Percentiles rank a stretch among this genome's conserved stretches.
phyloP scores from a whole-genome alignment of 495 filamentous ascomycete genomes.

The Schizothecium vesticola region DNA sequence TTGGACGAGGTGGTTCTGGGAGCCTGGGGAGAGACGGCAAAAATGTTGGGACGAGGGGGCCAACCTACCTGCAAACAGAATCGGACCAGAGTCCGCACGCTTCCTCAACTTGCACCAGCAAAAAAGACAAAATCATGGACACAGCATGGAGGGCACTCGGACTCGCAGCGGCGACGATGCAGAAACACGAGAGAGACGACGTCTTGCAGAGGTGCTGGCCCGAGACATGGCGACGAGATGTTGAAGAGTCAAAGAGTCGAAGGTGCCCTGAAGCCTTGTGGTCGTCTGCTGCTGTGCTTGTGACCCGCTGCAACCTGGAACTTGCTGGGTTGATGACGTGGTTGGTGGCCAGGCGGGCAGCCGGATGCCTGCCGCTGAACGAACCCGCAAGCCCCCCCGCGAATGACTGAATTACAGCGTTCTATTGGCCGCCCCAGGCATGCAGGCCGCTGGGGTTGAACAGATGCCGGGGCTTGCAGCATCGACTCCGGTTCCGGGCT shows the following conservation, averaged over 20 bases:
- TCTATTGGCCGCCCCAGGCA: not conserved
- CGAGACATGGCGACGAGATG: slow-evolving; percentile 2
- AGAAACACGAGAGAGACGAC: not conserved
- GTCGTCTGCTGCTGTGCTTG: not conserved
- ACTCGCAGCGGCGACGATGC: not conserved
- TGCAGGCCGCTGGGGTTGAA: not conserved
- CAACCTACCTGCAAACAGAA: not conserved
- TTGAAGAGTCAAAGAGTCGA: not conserved
- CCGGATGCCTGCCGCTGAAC: not conserved
- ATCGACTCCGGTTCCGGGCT: not conserved
- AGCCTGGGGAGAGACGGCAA: not conserved
- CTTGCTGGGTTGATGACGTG: slow-evolving; percentile 3
- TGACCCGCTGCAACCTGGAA: not conserved
- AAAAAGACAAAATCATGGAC: not conserved
- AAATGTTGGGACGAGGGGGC: not conserved
- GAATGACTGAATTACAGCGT: not conserved
- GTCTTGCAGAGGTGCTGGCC: slow-evolving; percentile 1
- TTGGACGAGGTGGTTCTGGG: not conserved
- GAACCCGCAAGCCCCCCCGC: not conserved
- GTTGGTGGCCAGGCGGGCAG: not conserved
- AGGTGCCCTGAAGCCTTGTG: not conserved
- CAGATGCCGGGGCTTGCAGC: not conserved
- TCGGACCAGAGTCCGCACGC: not conserved
- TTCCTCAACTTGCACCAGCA: not conserved
- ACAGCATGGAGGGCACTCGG: not conserved